Evolutionary conservation across 2,329 filamentous ascomycete genomes (phyloP).

Genomic region (Calycina herbarum): DNA sequence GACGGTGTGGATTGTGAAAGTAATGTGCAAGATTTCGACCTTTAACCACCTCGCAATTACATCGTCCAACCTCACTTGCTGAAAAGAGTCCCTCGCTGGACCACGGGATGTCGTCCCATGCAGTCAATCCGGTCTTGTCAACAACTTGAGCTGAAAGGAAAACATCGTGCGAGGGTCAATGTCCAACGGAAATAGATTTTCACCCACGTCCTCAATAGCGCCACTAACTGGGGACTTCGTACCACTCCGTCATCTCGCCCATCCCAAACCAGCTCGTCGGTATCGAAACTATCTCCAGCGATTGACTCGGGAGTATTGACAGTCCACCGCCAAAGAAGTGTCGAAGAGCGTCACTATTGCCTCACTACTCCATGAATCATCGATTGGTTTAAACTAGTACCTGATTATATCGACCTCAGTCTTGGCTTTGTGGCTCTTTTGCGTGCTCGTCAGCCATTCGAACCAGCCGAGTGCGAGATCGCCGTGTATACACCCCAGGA

Average conservation of each 20-base stretch:
- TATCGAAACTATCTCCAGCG: slow-evolving; percentile 4
- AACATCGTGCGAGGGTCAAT: background rate
- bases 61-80: slow-evolving; percentile 6
- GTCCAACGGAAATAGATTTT: slow-evolving; percentile 14
- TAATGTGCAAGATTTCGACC: slow-evolving; percentile 2
- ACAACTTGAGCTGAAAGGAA: slow-evolving; percentile 10
- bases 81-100: background rate
- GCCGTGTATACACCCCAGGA: background rate
- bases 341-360: background rate
- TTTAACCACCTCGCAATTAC: background rate
- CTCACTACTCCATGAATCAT: background rate
- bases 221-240: slow-evolving; percentile 5
- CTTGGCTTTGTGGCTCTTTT: background rate
- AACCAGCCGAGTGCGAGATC: background rate
- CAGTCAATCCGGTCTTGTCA: slow-evolving; percentile 2
- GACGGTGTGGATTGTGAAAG: slow-evolving; percentile 8
- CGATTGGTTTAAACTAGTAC: background rate
- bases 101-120: slow-evolving; percentile 5
- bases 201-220: slow-evolving; percentile 4
- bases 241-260: slow-evolving; percentile 10
- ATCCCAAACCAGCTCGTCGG: slow-evolving; percentile 10
- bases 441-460: background rate
- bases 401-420: background rate
- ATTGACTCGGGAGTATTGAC: background rate
- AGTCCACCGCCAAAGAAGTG: background rate